A percentile compares a stretch with the other conserved stretches of the same genome.
Evolutionary conservation across 2,329 filamentous ascomycete genomes (phyloP).

Genomic region (Clonostachys byssicola): DNA sequence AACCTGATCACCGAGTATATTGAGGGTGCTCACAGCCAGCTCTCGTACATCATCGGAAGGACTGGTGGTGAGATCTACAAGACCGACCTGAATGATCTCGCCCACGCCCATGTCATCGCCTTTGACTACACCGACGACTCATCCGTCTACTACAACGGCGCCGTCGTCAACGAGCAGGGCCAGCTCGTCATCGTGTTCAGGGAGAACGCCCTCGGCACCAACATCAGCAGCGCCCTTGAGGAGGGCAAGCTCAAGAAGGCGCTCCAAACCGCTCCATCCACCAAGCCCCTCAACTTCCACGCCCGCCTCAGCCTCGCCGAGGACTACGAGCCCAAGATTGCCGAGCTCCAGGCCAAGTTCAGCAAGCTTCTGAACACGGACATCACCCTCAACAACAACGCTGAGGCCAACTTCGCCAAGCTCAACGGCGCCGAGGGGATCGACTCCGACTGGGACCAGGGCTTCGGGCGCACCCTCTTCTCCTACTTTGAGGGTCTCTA

Average conservation of each 20-base stretch:
- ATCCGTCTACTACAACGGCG: conserved; percentile 37
- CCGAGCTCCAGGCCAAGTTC: conserved; percentile 25
- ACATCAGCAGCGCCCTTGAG: conserved; percentile 33
- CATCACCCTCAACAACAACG: conserved; percentile 37
- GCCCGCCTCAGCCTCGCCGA: conserved; percentile 32
- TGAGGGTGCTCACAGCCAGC: too few relatives aligned
- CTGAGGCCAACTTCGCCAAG: conserved; percentile 35
- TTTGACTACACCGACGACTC: conserved; percentile 38
- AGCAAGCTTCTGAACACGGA: conserved; percentile 28
- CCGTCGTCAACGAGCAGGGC: conserved; percentile 32
- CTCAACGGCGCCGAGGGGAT: conserved; percentile 12
- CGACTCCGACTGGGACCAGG: neutral
- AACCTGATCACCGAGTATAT: too few relatives aligned
- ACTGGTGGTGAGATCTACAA: conserved; percentile 31
- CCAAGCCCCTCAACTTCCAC: conserved; percentile 24
- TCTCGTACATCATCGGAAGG: conserved; percentile 26
- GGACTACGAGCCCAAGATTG: neutral
- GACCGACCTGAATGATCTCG: conserved; percentile 42
- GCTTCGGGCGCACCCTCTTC: too few relatives aligned
- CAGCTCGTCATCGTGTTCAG: conserved; percentile 42
- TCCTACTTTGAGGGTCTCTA: conserved; percentile 39
- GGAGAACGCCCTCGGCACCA: conserved; percentile 35
- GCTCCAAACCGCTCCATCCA: conserved; percentile 33
- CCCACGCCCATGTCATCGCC: conserved; percentile 33
- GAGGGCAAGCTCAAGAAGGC: conserved; percentile 31